Evolutionary conservation across 352 stramenopile genomes (phyloP).

Genomic region (Phytophthora colocasiae): DNA sequence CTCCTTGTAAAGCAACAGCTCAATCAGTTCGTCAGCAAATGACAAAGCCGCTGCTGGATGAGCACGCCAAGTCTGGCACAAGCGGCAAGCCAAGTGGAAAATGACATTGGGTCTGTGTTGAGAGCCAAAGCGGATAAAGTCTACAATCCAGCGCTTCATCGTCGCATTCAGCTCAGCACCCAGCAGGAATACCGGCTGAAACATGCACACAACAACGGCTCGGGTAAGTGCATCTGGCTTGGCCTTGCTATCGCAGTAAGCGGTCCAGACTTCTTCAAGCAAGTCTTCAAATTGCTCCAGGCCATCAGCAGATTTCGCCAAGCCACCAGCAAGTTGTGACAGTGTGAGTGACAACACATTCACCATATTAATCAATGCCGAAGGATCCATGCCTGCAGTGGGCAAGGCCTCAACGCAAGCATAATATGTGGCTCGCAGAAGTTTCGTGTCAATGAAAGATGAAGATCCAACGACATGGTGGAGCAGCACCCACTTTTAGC

Average conservation of each 20-base stretch:
- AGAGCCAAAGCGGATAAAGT: slow-evolving; percentile 61
- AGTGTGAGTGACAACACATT: slow-evolving; percentile 67
- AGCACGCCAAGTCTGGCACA: slow-evolving; percentile 73
- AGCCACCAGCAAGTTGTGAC: slow-evolving; percentile 45
- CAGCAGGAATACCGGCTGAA: slow-evolving; percentile 75
- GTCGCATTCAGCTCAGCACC: slow-evolving; percentile 26
- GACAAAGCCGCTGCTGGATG: slow-evolving; percentile 50
- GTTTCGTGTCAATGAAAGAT: slow-evolving; percentile 51
- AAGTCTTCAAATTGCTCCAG: slow-evolving; percentile 46
- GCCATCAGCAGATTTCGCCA: slow-evolving; percentile 31
- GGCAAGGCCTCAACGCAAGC: slow-evolving; percentile 58
- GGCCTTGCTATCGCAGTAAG: slow-evolving; percentile 73
- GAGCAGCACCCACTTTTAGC: slow-evolving; percentile 66
- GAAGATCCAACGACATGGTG: slow-evolving; percentile 56
- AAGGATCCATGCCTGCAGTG: slow-evolving; percentile 61
- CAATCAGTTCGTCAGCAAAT: slow-evolving; percentile 75
- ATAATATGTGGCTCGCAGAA: slow-evolving; percentile 50
- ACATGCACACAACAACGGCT: slow-evolving; percentile 71
- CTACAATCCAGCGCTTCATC: slow-evolving; percentile 70
- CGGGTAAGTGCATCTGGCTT: slow-evolving; percentile 75
- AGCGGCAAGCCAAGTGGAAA: slow-evolving; percentile 75
- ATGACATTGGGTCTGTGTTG: slow-evolving; percentile 77
- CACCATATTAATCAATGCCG: slow-evolving; percentile 71
- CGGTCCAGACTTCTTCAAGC: slow-evolving; percentile 67
- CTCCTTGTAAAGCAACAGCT: slow-evolving; percentile 80